Base-by-base conservation (phyloP, 139 green algal genomes). In the Chlamydomonas urium region DNA sequence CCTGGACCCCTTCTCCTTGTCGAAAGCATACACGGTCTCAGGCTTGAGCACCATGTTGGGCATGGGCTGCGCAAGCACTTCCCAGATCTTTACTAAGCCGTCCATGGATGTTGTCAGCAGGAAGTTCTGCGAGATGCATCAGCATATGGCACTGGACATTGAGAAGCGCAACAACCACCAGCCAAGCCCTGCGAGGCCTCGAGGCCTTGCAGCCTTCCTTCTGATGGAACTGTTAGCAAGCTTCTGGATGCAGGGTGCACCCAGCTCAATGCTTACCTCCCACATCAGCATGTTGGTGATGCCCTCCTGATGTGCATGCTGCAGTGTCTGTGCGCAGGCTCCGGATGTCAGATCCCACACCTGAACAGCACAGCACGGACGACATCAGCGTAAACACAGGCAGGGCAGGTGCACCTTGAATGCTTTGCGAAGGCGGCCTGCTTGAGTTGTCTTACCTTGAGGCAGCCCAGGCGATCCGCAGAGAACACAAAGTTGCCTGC, bases 271-370 rank as follows among this genome's bases (percentile, higher is more conserved):
- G n/a, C 38, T 71, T 72, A 81, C 80, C 61, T 94, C 76, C 82
- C 85, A 94, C n/a, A 80, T 65, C 0, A 91, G 69, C 19, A 93
- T 34, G 42, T 76, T 66, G 70, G 86, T 89, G 62, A 94, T 83
- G 42, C 83, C 71, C 29, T 79, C 57, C n/a, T 56, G 8, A 34
- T 67, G 60, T 24, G 60, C 60, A 6, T 67, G n/a, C n/a, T n/a
- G 10, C 10, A 67, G 32, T 42, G 60, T 67, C 14, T 67, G 60
- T 31, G 60, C 33, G 32, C 21, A 26, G 26, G 23, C 6, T 42
- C 86, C 88, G 5, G 58, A 66, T 28, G 65, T 38, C 37, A 94
- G 69, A 65, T 92, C 85, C 89, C 88, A 93, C 10, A 92, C 81
- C 86, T 91, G 82, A n/a, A 66, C 2, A 58, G 2, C 34, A 6